Conservation (phyloP, 176 grass and related monocot genomes). For the Cenchrus purpureus region DNA sequence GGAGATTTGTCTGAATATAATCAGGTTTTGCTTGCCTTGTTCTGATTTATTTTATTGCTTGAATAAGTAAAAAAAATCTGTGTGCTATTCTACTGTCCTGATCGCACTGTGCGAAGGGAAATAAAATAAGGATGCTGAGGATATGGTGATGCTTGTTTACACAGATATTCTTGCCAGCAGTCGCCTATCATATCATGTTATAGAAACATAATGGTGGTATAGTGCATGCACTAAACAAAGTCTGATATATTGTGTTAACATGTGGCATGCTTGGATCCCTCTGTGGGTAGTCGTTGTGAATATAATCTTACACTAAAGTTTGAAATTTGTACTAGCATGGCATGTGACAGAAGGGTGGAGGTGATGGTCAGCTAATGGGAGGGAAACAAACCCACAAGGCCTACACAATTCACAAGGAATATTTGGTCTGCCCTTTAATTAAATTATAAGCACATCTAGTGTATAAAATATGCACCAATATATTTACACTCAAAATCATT, state of each 20-base stretch:
- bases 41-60: constrained; percentile 22
- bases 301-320: not conserved
- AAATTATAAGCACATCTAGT: too few relatives aligned
- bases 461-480: too few relatives aligned
- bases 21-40: constrained; percentile 60
- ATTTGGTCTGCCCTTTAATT: not conserved
- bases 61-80: constrained; percentile 2
- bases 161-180: not conserved
- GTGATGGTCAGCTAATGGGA: not conserved
- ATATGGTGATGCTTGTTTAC: not conserved
- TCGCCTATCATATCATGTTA: not conserved
- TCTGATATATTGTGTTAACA: not conserved
- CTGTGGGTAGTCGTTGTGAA: not conserved
- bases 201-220: not conserved
- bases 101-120: not conserved
- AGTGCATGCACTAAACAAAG: not conserved
- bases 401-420: not conserved
- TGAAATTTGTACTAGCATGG: not conserved
- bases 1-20: constrained; percentile 95
- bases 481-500: too few relatives aligned
- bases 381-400: not conserved
- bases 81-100: constrained; percentile 17
- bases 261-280: not conserved
- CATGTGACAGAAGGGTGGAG: not conserved
- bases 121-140: not conserved